Evolutionary conservation across 192 early-diverging fungal genomes (phyloP).

Genomic region (Bifiguratus adelaidae): DNA sequence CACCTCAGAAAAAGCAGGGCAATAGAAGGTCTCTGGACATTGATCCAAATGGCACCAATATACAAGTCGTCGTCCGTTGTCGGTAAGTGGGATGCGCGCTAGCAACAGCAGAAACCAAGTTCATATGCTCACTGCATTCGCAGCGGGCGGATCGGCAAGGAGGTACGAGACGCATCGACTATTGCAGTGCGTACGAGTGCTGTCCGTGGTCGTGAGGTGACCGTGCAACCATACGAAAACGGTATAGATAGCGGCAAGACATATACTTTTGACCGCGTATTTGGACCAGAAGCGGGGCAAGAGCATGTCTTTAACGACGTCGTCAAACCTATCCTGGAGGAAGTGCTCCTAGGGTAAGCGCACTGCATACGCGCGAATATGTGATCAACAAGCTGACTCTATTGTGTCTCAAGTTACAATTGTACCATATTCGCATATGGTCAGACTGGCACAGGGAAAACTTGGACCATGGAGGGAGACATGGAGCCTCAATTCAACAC

Average conservation of each 20-base stretch:
- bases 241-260: conserved; percentile 47
- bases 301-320: conserved; percentile 67
- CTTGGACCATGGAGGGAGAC: conserved; percentile 94
- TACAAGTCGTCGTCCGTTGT: conserved; percentile 73
- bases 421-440: conserved; percentile 81
- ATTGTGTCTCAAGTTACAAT: conserved; percentile 44
- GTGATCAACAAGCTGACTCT: background rate
- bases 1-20: no score
- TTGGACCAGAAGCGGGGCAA: conserved; percentile 66
- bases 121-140: background rate
- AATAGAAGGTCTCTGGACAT: no score
- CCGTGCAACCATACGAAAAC: conserved; percentile 33
- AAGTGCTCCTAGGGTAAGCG: conserved; percentile 45
- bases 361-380: background rate
- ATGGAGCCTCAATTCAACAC: conserved; percentile 29
- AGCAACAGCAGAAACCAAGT: background rate
- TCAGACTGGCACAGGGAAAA: conserved; percentile 93
- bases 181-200: conserved; percentile 42
- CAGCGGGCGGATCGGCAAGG: conserved; percentile 42
- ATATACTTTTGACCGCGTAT: conserved; percentile 89
- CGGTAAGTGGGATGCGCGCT: conserved; percentile 28
- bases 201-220: conserved; percentile 46
- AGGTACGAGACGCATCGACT: conserved; percentile 56
- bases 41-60: conserved; percentile 70
- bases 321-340: conserved; percentile 72